Evolutionary conservation across 768 basidiomycete genomes (phyloP), one percentile per base, ranked within the genome.

Genomic region (Cystofilobasidium macerans): DNA sequence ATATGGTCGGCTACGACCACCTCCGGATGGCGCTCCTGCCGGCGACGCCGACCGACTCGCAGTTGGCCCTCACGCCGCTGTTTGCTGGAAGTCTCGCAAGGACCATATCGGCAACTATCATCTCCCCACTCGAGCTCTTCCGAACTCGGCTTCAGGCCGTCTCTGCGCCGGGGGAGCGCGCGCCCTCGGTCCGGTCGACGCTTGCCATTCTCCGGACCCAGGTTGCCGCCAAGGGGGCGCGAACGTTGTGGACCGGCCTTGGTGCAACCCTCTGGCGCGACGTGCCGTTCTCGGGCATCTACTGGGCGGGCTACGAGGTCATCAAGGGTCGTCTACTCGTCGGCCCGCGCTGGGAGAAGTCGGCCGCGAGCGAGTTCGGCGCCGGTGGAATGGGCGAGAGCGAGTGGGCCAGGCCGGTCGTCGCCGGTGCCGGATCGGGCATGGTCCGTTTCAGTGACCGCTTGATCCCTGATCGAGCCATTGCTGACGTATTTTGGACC

Each of bases 1-100:
- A 99, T 76, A 99, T 99, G 83, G 81, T 98, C 66, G 89, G 89
- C 24, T 98, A 98, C 75, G 93, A 97, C 76, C 84, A 89, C 75
- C 82, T 97, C 35, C 70, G 75, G 16, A 60, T 66, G 28, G 43
- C 47, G 62, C 26, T 73, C 69, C 11, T 74, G 71, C 66, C 51
- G 85, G 86, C 48, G 3, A 78, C 82, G 22, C 65, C 88, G 32
- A 77, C 87, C 68, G 61, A 64, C 79, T 45, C 62, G 40, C 84
- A n/a, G 76, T 76, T 62, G 71, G 81, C 38, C 65, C 83, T 84
- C 48, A 79, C 82, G 8, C 93, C 95, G 0, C 81, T 99, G 20
- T 71, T 83, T 5, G 86, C 93, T 16, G 95, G 95, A 42, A 82
- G 89, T 58, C 71, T 87, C 57, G 90, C 91, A 26, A 83, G 95